Evolutionary conservation across 352 stramenopile species (phyloP).

Genomic region (Pythium sp.): DNA sequence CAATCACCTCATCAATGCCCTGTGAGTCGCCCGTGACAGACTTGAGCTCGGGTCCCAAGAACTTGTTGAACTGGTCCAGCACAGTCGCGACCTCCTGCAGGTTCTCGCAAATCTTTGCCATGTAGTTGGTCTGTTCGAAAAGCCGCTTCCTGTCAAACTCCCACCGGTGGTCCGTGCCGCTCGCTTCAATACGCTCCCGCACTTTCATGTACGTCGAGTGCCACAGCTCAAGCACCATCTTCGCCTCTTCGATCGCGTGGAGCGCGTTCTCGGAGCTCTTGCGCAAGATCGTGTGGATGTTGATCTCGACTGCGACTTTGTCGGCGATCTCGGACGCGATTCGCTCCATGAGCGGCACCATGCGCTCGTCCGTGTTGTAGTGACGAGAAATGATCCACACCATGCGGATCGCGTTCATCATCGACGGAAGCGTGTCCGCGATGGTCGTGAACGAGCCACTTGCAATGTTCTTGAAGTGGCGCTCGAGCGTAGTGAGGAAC

Average conservation of each 20-base stretch:
- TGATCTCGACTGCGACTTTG: slow-evolving; percentile 91
- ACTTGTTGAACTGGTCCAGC: slow-evolving; percentile 95
- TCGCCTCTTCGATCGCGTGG: slow-evolving; percentile 86
- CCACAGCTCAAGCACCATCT: slow-evolving; percentile 92
- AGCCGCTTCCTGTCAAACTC: slow-evolving; percentile 94
- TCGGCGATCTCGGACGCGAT: slow-evolving; percentile 93
- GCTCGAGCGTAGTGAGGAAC: slow-evolving; percentile 94
- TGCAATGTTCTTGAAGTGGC: slow-evolving; percentile 95
- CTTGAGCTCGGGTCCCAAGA: slow-evolving; percentile 94
- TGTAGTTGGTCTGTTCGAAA: slow-evolving; percentile 97
- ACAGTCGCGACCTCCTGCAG: slow-evolving; percentile 91
- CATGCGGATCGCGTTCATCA: slow-evolving; percentile 97
- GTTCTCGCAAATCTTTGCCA: slow-evolving; percentile 94
- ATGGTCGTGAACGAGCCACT: slow-evolving; percentile 90
- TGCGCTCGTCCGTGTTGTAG: slow-evolving; percentile 97
- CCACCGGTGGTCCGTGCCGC: slow-evolving; percentile 93
- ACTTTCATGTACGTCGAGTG: slow-evolving; percentile 95
- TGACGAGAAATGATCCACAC: slow-evolving; percentile 97
- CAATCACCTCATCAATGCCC: slow-evolving; percentile 93
- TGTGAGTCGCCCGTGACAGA: slow-evolving; percentile 93
- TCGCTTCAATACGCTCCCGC: slow-evolving; percentile 92
- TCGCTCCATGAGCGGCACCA: slow-evolving; percentile 95
- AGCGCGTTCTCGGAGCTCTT: slow-evolving; percentile 75
- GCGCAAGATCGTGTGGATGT: slow-evolving; percentile 88
- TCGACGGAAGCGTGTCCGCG: slow-evolving; percentile 91